These are phyloP conservation scores for Mycena venus DNA, from an alignment of 768 basidiomycete species.

Conservation along the genomic window DNA sequence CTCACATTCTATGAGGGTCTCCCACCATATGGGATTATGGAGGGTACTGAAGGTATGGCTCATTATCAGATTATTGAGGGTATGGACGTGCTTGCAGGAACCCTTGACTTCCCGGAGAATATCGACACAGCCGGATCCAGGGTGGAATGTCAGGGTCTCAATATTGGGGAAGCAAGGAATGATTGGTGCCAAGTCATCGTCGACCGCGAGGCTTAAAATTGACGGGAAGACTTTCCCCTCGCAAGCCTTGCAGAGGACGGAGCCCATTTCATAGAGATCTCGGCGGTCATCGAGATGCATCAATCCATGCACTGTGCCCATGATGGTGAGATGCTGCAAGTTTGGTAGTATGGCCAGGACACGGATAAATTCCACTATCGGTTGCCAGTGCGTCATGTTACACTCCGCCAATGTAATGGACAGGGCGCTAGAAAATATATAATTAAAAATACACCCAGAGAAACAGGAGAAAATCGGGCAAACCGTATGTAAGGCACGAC, in stretches of 20 bases:
- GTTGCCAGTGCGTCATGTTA: slow-evolving; percentile 6
- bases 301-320: too few relatives aligned
- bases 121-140: not conserved
- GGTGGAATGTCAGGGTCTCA: not conserved
- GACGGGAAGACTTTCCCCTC: not conserved
- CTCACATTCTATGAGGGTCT: not conserved
- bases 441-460: not conserved
- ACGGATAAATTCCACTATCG: slow-evolving; percentile 13
- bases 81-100: not conserved
- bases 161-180: slow-evolving; percentile 14
- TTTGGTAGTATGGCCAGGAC: slow-evolving; percentile 4
- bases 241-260: not conserved
- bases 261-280: not conserved
- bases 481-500: slow-evolving; percentile 10
- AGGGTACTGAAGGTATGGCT: too few relatives aligned
- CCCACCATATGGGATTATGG: not conserved
- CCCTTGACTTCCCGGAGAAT: not conserved
- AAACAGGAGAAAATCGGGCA: not conserved
- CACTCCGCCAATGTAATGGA: slow-evolving; percentile 7
- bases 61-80: not conserved
- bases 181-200: not conserved
- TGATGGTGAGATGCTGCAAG: not conserved
- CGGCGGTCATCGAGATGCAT: too few relatives aligned
- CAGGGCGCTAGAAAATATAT: not conserved
- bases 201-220: not conserved